Evolutionary conservation across 2,329 filamentous ascomycete species (phyloP).

Genomic region (Aspergillus amoenus): DNA sequence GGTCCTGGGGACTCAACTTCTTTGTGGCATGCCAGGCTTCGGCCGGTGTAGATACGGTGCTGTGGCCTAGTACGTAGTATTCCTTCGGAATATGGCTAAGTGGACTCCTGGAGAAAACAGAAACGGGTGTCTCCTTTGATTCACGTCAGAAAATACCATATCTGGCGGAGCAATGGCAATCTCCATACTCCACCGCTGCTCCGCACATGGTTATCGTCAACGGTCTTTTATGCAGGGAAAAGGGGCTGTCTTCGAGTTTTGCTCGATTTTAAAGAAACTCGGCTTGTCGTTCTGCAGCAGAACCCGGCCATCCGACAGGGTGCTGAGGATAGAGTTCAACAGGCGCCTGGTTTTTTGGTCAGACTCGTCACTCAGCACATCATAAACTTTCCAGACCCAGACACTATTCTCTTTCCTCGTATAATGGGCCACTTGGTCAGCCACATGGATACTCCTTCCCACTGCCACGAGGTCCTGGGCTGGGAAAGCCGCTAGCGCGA

Average conservation of each 20-base stretch:
- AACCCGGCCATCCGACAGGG: background rate
- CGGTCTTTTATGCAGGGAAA: background rate
- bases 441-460: background rate
- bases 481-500: background rate
- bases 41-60: too few species aligned
- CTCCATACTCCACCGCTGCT: slow-evolving; percentile 8
- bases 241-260: background rate
- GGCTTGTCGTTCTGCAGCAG: too few species aligned
- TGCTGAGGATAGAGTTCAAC: too few species aligned
- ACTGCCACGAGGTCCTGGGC: background rate
- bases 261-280: too few species aligned
- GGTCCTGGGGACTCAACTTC: background rate
- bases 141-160: background rate
- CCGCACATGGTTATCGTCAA: background rate
- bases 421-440: background rate
- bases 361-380: background rate
- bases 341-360: too few species aligned
- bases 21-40: background rate
- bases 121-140: slow-evolving; percentile 1
- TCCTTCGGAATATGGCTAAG: background rate
- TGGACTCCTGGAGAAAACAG: background rate
- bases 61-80: too few species aligned
- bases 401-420: background rate
- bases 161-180: background rate
- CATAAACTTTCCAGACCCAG: background rate